A percentile compares a stretch with the other conserved stretches of the same genome.
Evolutionary conservation across 495 filamentous ascomycete genomes (phyloP).

Genomic region (Annulohypoxylon stygium): DNA sequence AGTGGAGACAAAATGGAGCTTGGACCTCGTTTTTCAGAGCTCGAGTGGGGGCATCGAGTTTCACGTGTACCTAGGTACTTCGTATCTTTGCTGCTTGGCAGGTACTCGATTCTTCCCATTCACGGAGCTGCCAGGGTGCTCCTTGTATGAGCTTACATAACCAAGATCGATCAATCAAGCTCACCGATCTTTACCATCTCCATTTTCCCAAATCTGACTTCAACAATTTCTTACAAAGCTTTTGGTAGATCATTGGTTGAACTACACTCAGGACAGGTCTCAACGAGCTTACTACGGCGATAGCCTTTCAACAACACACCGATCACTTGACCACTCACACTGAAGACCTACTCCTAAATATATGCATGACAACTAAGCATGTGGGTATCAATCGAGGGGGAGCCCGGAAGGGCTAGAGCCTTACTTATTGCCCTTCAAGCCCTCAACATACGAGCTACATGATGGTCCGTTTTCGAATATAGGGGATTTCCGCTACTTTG

Average conservation of each 20-base stretch:
- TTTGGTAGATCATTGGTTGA: neutral
- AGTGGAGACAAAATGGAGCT: slow-evolving; percentile 18
- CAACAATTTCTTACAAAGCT: neutral
- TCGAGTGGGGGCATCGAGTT: neutral
- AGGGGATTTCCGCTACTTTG: neutral
- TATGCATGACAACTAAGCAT: slow-evolving; percentile 1
- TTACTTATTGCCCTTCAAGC: neutral
- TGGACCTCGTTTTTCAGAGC: slow-evolving; percentile 12
- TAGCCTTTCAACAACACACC: neutral
- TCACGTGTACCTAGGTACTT: neutral
- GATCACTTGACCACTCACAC: neutral
- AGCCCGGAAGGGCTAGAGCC: neutral
- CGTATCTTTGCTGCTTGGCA: neutral
- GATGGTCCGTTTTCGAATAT: neutral
- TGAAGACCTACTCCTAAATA: neutral
- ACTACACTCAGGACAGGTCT: neutral
- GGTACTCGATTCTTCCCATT: neutral
- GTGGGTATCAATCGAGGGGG: slow-evolving; percentile 1
- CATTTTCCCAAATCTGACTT: neutral
- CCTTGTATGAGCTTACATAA: neutral
- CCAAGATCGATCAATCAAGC: neutral
- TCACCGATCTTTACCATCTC: slow-evolving; percentile 9
- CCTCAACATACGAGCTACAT: neutral
- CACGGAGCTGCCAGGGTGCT: neutral
- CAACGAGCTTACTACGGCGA: slow-evolving; percentile 1